Evolutionary conservation across 1,284 basidiomycete genomes (phyloP), one percentile per base, ranked within the genome.

Genomic region (Trametes sp.): DNA sequence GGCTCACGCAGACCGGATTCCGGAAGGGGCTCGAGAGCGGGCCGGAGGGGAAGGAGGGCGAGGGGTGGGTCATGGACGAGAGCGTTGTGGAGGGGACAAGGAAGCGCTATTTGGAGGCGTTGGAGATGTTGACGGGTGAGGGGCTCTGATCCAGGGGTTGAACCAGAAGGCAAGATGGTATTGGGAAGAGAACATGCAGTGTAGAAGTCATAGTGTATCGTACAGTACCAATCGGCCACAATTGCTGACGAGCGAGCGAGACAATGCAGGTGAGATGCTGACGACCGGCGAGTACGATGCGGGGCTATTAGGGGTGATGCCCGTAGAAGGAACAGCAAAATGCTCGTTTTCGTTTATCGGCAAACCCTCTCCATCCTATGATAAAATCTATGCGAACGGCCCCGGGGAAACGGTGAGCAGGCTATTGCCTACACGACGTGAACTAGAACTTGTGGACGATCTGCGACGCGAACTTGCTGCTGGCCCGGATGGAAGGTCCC

Each of bases 71-170:
- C 4, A 91, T 98, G 66, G 89, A 88, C 6, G 82, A 89, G 28
- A 83, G 84, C n/a, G 88, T 97, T 2, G 88, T 97, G 2, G 72
- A 83, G 63, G 92, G 90, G 57, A 98, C 96, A 19, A 85, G 81
- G 74, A 76, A 83, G 54, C 84, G 93, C 75, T 98, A 98, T 75
- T 78, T 84, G 66, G 93, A 95, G 73, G 94, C 90, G 4, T 87
- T 90, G 57, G 81, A 88, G 70, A 76, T 90, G 73, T 79, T 96
- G 64, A 90, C 85, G 50, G 82, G 81, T 6, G 58, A 64, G 26
- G 57, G 66, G 16, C 42, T 68, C 10, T 67, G 31, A 58, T n/a
- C n/a, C n/a, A 19, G 23, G 7, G 42, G 35, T 23, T 41, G 13
- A 36, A 35, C n/a, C 21, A 19, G 23, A 23, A 13, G 21, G 19